Percentiles rank a stretch among this genome's conserved stretches.
phyloP scores from a whole-genome alignment of 805 yeast genomes.

The Nakazawaea ishiwadae region DNA sequence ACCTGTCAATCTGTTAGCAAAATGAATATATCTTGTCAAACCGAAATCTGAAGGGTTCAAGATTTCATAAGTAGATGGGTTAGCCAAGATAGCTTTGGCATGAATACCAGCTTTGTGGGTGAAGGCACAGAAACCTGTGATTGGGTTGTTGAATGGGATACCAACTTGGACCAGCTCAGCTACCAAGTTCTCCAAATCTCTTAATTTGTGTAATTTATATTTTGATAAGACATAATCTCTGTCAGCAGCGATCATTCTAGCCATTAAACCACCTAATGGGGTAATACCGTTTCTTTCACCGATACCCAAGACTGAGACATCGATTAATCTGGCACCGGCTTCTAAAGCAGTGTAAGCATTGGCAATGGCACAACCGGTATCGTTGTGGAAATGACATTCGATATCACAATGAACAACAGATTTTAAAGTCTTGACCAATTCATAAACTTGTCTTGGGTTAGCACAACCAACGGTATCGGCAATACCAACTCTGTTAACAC shows the following conservation, averaged over 20 bases:
- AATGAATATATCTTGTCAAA: slow-evolving; percentile 92
- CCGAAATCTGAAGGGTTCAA: slow-evolving; percentile 94
- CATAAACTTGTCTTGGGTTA: slow-evolving; percentile 98
- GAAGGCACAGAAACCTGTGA: slow-evolving; percentile 98
- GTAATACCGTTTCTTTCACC: slow-evolving; percentile 99
- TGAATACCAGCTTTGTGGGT: slow-evolving; percentile 99
- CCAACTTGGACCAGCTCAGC: slow-evolving; percentile 97
- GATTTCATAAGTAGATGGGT: slow-evolving; percentile 98
- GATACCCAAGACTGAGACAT: slow-evolving; percentile 93
- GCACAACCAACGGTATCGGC: slow-evolving; percentile 99
- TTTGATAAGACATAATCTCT: slow-evolving; percentile 92
- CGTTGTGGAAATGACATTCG: slow-evolving; percentile 98
- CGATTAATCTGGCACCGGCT: slow-evolving; percentile 94
- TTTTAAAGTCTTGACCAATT: slow-evolving; percentile 87
- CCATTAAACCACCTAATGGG: slow-evolving; percentile 97
- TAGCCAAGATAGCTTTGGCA: slow-evolving; percentile 97
- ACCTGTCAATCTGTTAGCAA: slow-evolving; percentile 96
- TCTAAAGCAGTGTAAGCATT: slow-evolving; percentile 97
- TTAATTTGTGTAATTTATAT: slow-evolving; percentile 90
- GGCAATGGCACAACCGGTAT: slow-evolving; percentile 98
- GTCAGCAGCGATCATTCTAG: slow-evolving; percentile 98
- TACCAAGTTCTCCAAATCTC: slow-evolving; percentile 93
- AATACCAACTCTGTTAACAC: slow-evolving; percentile 98
- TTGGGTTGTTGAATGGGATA: slow-evolving; percentile 96
- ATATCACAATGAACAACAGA: slow-evolving; percentile 94